phyloP scores from a whole-genome alignment of 768 basidiomycete species.

The Tulasnella sp. region DNA sequence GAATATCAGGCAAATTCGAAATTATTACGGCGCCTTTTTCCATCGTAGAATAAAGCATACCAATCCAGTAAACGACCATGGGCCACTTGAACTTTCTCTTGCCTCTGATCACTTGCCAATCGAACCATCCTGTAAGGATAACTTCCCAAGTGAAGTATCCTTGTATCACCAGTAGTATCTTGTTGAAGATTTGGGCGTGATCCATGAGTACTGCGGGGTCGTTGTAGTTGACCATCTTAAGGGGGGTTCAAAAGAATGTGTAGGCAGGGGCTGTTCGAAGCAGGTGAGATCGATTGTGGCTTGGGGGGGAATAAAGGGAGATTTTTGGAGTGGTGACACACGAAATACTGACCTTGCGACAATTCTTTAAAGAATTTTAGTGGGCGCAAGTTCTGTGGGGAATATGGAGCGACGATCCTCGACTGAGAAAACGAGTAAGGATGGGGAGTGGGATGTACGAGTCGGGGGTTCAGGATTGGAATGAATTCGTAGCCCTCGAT shows the following conservation, averaged over 20 bases:
- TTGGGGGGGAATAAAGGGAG: not conserved
- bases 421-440: no score
- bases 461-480: no score
- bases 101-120: constrained; percentile 10
- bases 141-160: constrained; percentile 15
- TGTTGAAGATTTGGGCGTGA: constrained; percentile 4
- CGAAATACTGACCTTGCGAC: no score
- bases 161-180: constrained; percentile 8
- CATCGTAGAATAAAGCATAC: no score
- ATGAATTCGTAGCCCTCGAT: no score
- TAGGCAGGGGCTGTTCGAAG: not conserved
- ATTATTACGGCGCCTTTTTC: no score
- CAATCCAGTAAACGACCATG: constrained; percentile 15
- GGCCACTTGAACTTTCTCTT: constrained; percentile 15
- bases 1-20: no score
- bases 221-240: constrained; percentile 13
- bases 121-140: constrained; percentile 8
- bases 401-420: no score
- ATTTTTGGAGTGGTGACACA: no score
- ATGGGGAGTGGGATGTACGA: no score
- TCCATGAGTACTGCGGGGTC: not conserved
- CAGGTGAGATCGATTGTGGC: not conserved
- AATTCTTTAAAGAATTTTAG: no score
- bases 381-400: no score
- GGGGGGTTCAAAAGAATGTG: not conserved